Evolutionary conservation across 768 basidiomycete species (phyloP).

Genomic region (Trametes cinnabarina): DNA sequence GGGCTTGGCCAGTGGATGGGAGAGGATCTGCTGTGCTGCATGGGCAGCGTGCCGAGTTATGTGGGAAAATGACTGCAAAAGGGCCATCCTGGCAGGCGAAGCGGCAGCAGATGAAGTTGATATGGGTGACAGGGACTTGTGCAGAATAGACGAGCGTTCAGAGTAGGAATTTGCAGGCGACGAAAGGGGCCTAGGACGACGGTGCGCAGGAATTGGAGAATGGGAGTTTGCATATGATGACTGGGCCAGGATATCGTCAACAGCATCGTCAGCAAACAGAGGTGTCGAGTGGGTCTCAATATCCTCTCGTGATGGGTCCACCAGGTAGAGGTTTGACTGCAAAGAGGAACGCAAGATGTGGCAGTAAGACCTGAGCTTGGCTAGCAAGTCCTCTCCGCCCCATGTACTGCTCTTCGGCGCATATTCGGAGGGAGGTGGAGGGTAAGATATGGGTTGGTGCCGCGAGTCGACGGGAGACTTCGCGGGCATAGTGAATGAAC

Average conservation of each 20-base stretch:
- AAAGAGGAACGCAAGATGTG: slow-evolving; percentile 83
- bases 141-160: slow-evolving; percentile 71
- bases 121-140: slow-evolving; percentile 67
- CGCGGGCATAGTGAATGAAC: slow-evolving; percentile 57
- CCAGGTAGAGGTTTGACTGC: slow-evolving; percentile 81
- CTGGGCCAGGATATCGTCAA: slow-evolving; percentile 81
- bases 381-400: slow-evolving; percentile 87
- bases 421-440: slow-evolving; percentile 55
- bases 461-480: slow-evolving; percentile 38
- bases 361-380: slow-evolving; percentile 71
- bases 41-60: slow-evolving; percentile 91
- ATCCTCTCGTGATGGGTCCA: slow-evolving; percentile 92
- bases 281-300: slow-evolving; percentile 87
- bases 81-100: slow-evolving; percentile 73
- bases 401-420: slow-evolving; percentile 51
- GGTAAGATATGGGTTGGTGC: slow-evolving; percentile 46
- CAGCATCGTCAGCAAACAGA: slow-evolving; percentile 81
- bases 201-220: slow-evolving; percentile 82
- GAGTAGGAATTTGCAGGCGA: slow-evolving; percentile 54
- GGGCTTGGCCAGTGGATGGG: slow-evolving; percentile 93
- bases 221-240: slow-evolving; percentile 74
- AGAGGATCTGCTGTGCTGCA: slow-evolving; percentile 91
- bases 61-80: slow-evolving; percentile 92
- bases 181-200: slow-evolving; percentile 67
- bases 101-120: slow-evolving; percentile 50